Percentiles rank a stretch among this genome's conserved stretches.
phyloP scores from a whole-genome alignment of 768 basidiomycete species.

The Leccinum fibrillosum region DNA sequence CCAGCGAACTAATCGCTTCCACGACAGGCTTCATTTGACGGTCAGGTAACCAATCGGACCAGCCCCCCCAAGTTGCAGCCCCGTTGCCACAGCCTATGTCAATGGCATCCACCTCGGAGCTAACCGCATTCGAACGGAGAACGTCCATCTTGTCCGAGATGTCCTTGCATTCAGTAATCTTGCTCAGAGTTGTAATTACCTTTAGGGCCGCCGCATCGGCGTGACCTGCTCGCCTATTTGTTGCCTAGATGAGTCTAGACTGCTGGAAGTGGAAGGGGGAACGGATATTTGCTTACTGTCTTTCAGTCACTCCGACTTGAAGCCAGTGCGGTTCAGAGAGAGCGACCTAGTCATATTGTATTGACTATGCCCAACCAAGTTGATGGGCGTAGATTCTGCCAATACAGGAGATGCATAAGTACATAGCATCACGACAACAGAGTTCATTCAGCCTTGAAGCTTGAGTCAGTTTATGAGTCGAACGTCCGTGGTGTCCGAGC shows the following conservation, averaged over 20 bases:
- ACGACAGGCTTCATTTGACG: neutral
- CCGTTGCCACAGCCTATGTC: slow-evolving; percentile 4
- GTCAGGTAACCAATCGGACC: neutral
- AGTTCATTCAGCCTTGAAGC: neutral
- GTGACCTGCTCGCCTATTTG: neutral
- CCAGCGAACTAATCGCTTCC: slow-evolving; percentile 3
- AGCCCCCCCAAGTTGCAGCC: neutral
- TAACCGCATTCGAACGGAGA: slow-evolving; percentile 4
- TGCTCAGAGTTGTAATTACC: neutral
- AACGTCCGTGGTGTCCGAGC: slow-evolving; percentile 2
- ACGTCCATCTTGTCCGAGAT: neutral
- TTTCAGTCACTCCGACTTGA: neutral
- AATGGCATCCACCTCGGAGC: neutral
- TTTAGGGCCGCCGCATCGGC: slow-evolving; percentile 1
- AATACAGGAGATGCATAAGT: neutral
- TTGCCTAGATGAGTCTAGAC: neutral
- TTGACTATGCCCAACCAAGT: neutral
- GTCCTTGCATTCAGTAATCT: slow-evolving; percentile 5
- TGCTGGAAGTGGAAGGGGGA: neutral
- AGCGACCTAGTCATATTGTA: neutral
- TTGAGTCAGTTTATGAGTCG: neutral
- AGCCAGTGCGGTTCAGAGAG: neutral
- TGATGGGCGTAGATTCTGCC: neutral
- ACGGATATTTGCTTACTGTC: neutral
- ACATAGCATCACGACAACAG: neutral